Conservation (phyloP, 495 filamentous ascomycete species). For the Daldinia grandis region DNA sequence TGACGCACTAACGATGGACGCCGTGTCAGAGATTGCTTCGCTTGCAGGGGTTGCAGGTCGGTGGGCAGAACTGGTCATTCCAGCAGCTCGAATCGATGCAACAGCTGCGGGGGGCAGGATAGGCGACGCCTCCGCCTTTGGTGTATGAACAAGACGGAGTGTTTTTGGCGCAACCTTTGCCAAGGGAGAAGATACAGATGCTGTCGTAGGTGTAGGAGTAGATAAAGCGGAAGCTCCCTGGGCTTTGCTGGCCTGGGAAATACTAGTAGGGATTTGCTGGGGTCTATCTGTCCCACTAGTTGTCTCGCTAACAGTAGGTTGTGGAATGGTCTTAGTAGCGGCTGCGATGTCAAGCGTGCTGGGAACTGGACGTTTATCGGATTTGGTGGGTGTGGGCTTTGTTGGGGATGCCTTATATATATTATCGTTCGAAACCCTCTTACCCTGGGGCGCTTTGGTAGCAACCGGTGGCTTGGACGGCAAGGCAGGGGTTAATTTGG, state of each 20-base stretch:
- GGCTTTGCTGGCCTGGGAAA: conserved; percentile 33
- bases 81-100: conserved; percentile 48
- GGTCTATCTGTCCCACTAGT: conserved; percentile 45
- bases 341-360: conserved; percentile 71
- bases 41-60: conserved; percentile 80
- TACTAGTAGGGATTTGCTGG: conserved; percentile 14
- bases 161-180: conserved; percentile 60
- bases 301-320: conserved; percentile 40
- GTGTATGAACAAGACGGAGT: conserved; percentile 74
- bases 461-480: conserved; percentile 34
- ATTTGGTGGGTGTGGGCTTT: conserved; percentile 28
- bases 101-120: conserved; percentile 36
- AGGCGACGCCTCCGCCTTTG: conserved; percentile 71
- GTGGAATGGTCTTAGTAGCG: conserved; percentile 52
- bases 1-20: conserved; percentile 77
- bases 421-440: conserved; percentile 38
- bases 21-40: conserved; percentile 79
- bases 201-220: conserved; percentile 61
- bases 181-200: conserved; percentile 57
- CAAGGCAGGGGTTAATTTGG: conserved; percentile 35
- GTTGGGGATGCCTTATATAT: conserved; percentile 17
- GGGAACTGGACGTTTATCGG: conserved; percentile 64
- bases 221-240: conserved; percentile 56
- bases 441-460: conserved; percentile 37
- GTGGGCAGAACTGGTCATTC: conserved; percentile 58